These are phyloP conservation scores for Moelleriella libera DNA, from an alignment of 2,329 filamentous ascomycete species.

Conservation along the genomic window DNA sequence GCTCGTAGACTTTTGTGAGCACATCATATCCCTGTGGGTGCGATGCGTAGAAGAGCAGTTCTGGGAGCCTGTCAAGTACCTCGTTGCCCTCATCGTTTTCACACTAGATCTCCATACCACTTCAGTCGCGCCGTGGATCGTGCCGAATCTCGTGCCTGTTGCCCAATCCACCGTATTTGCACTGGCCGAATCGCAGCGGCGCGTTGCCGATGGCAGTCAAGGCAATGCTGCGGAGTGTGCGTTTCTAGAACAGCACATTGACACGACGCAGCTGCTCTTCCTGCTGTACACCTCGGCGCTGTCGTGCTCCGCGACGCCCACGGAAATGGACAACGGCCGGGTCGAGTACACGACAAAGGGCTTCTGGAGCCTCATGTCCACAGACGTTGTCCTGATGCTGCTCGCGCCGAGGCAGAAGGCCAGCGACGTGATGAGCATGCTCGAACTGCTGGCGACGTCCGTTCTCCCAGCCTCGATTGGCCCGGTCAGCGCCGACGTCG, in stretches of 20 bases:
- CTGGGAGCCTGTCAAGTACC: conserved; percentile 48
- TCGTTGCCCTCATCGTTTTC: conserved; percentile 51
- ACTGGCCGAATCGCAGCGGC: conserved; percentile 43
- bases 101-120: conserved; percentile 48
- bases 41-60: conserved; percentile 50
- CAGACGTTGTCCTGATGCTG: conserved; percentile 52
- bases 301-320: conserved; percentile 34
- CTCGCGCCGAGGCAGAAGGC: conserved; percentile 53
- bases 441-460: conserved; percentile 54
- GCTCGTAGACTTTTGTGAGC: conserved; percentile 48
- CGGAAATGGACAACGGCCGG: conserved; percentile 14
- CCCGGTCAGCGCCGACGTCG: conserved; percentile 36
- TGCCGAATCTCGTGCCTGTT: conserved; percentile 39
- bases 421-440: conserved; percentile 46
- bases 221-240: conserved; percentile 22
- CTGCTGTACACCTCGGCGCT: conserved; percentile 51
- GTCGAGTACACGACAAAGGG: conserved; percentile 17
- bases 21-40: conserved; percentile 54
- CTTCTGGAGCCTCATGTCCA: conserved; percentile 57
- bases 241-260: conserved; percentile 37
- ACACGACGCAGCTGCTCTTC: conserved; percentile 48
- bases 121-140: conserved; percentile 42
- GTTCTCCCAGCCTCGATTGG: conserved; percentile 51
- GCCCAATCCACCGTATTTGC: conserved; percentile 46
- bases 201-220: conserved; percentile 31